Evolutionary conservation across 1,284 basidiomycete species (phyloP).

Genomic region (Anthracocystis walkeri): DNA sequence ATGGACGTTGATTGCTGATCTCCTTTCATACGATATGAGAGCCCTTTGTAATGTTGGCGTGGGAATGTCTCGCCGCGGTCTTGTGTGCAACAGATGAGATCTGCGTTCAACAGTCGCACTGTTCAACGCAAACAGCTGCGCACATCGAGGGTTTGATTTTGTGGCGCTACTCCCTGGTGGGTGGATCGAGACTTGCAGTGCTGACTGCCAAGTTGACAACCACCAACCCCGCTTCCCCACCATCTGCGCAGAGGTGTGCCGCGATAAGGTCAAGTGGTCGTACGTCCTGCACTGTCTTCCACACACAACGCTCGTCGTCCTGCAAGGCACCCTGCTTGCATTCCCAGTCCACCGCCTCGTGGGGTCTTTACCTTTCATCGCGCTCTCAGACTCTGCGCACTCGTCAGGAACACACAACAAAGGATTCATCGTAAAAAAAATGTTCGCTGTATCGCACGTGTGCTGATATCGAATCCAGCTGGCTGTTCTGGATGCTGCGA

Average conservation of each 20-base stretch:
- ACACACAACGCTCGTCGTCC: neutral
- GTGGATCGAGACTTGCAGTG: neutral
- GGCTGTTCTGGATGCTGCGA: neutral
- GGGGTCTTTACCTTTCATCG: too few species aligned
- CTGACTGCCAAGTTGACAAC: too few species aligned
- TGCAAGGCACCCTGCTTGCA: constrained; percentile 1
- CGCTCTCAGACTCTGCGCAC: constrained; percentile 1
- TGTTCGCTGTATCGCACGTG: constrained; percentile 6
- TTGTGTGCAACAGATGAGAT: neutral
- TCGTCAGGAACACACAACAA: neutral
- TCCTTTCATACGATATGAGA: neutral
- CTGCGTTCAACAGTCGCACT: neutral
- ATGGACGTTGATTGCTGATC: neutral
- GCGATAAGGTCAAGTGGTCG: neutral
- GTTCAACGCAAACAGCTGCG: neutral
- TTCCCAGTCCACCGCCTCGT: neutral
- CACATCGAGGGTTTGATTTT: neutral
- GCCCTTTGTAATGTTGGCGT: neutral
- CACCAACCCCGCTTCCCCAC: constrained; percentile 1
- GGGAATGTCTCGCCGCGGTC: neutral
- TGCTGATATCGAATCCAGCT: neutral
- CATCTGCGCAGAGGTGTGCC: neutral
- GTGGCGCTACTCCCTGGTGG: neutral
- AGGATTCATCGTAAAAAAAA: neutral
- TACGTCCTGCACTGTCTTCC: neutral